Conservation (phyloP, 1,284 basidiomycete genomes). For the Ganoderma multipileum region DNA sequence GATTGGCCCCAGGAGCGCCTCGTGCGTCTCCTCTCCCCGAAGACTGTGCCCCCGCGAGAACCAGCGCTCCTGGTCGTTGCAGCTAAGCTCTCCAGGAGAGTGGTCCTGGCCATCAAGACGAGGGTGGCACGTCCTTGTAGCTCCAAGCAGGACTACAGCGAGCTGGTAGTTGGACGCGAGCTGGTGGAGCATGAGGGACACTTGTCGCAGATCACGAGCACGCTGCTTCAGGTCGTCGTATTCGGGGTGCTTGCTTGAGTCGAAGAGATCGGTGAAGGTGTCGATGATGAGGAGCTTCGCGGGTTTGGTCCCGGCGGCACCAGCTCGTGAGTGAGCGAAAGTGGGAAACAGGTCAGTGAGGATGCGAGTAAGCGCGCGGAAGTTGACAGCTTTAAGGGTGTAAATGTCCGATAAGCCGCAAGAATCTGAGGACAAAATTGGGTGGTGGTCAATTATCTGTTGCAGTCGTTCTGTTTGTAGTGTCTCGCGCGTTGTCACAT, state of each 20-base stretch:
- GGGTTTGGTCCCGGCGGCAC: conserved; percentile 49
- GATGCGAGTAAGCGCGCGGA: conserved; percentile 70
- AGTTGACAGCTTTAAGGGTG: conserved; percentile 63
- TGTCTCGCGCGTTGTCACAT: conserved; percentile 76
- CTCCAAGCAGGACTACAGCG: conserved; percentile 86
- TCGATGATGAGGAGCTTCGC: conserved; percentile 79
- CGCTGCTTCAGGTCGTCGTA: conserved; percentile 71
- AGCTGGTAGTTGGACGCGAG: conserved; percentile 69
- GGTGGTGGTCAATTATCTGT: conserved; percentile 60
- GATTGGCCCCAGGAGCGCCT: conserved; percentile 84
- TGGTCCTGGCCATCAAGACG: conserved; percentile 36
- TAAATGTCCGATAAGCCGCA: conserved; percentile 74
- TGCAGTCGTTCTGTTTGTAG: conserved; percentile 73
- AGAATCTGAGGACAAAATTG: conserved; percentile 49
- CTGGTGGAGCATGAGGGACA: conserved; percentile 71
- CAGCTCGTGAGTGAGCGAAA: conserved; percentile 52
- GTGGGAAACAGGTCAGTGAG: conserved; percentile 69
- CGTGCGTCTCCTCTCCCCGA: conserved; percentile 67
- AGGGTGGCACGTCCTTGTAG: conserved; percentile 81
- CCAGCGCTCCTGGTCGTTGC: conserved; percentile 78
- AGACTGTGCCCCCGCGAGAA: conserved; percentile 72
- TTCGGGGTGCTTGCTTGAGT: conserved; percentile 60
- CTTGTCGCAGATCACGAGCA: conserved; percentile 69
- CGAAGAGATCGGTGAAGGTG: conserved; percentile 83
- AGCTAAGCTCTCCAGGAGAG: conserved; percentile 53